Percentiles rank a stretch among this genome's conserved stretches.
Conservation (phyloP, 2,329 filamentous ascomycete species). For the Incumbomyces lentus region DNA sequence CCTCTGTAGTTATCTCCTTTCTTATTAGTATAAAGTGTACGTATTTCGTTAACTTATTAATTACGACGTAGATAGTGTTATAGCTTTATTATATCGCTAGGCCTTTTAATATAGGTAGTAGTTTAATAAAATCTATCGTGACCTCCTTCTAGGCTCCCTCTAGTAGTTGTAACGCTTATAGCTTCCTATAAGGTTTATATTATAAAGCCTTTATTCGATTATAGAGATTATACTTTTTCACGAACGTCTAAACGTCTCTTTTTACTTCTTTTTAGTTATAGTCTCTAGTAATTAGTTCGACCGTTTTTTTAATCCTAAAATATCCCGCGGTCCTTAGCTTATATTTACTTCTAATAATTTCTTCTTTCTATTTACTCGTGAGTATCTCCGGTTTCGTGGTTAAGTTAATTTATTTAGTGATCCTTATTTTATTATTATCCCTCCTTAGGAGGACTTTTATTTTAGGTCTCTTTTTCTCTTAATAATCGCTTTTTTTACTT, state of each 20-base stretch:
- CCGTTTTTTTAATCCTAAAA: too few relatives aligned
- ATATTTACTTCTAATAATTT: constrained; percentile 6
- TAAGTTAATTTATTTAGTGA: too few relatives aligned
- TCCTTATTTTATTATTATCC: neutral
- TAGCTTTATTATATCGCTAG: too few relatives aligned
- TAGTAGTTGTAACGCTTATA: constrained; percentile 5
- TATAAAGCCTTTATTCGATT: constrained; percentile 7
- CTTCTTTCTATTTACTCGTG: neutral
- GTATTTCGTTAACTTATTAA: too few relatives aligned
- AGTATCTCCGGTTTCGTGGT: neutral
- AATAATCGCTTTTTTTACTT: constrained; percentile 6
- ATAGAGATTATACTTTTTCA: constrained; percentile 8
- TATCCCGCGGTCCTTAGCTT: neutral
- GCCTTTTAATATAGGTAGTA: too few relatives aligned
- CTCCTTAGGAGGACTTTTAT: neutral
- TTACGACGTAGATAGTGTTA: too few relatives aligned
- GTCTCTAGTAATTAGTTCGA: constrained; percentile 10
- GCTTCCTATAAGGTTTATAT: constrained; percentile 11
- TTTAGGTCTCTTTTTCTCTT: constrained; percentile 2
- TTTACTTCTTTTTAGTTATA: constrained; percentile 7
- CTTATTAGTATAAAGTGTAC: too few relatives aligned
- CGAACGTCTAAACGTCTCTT: constrained; percentile 8
- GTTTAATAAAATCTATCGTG: too few relatives aligned
- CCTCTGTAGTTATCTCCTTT: too few relatives aligned
- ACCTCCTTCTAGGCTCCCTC: constrained; percentile 15